Evolutionary conservation across 2,329 filamentous ascomycete species (phyloP).

Genomic region (Colletotrichum shisoi): DNA sequence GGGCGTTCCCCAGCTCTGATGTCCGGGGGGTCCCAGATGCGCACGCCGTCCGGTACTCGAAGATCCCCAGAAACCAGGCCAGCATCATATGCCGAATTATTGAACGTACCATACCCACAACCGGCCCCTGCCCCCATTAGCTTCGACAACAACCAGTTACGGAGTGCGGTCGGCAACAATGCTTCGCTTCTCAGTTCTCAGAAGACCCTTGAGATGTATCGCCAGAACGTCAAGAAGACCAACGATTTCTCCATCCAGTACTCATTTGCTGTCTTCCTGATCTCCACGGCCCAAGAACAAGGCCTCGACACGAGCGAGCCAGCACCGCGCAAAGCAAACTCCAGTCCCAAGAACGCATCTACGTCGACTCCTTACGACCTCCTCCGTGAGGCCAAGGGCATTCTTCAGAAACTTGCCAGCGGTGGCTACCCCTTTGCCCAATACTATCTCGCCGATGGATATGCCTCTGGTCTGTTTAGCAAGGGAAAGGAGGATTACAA

Average conservation of each 20-base stretch:
- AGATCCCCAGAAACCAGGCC: conserved; percentile 64
- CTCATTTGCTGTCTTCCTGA: conserved; percentile 93
- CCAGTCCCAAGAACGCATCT: conserved; percentile 58
- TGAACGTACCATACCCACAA: conserved; percentile 80
- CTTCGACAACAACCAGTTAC: conserved; percentile 82
- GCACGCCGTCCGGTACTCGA: conserved; percentile 59
- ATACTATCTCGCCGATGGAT: conserved; percentile 95
- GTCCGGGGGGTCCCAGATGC: conserved; percentile 54
- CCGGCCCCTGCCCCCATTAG: conserved; percentile 71
- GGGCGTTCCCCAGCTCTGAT: conserved; percentile 66
- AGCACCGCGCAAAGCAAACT: conserved; percentile 55
- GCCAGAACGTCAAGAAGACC: conserved; percentile 96
- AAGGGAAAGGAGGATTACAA: conserved; percentile 94
- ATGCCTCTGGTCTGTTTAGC: conserved; percentile 91
- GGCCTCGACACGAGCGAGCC: conserved; percentile 63
- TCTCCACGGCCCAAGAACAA: conserved; percentile 85
- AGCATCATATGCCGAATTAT: conserved; percentile 65
- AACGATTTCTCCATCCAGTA: conserved; percentile 90
- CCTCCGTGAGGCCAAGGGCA: conserved; percentile 85
- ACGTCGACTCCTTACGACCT: conserved; percentile 69
- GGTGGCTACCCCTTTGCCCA: conserved; percentile 95
- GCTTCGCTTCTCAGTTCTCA: conserved; percentile 89
- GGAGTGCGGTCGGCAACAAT: conserved; percentile 82
- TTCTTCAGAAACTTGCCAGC: conserved; percentile 85
- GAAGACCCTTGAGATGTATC: conserved; percentile 97